Evolutionary conservation across 306 rosid species (phyloP), one percentile per base, ranked within the genome.

Genomic region (Cicer yamashitae): DNA sequence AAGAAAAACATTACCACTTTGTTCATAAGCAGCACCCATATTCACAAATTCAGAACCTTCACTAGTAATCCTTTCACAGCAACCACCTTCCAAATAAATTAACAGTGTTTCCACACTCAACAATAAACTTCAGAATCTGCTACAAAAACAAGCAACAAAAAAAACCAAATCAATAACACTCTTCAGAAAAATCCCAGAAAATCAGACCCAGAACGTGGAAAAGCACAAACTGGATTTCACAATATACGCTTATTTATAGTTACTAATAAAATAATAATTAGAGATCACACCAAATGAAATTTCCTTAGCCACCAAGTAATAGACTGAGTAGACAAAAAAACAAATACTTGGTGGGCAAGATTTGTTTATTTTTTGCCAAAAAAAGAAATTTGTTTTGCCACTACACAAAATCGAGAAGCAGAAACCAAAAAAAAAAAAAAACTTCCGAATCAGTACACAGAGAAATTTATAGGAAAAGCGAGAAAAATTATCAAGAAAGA

Each of bases 11-110:
- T 79, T 70, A 50, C 60, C 63, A 60, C 59, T 82, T 59, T 84
- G 88, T 60, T 80, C 81, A 82, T 77, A 74, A 54, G 70, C 84
- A 63, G 73, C 84, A 60, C 88, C 90, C 97, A 89, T 91, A 44
- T 69, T 25, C 37, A 18, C 22, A 17, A 10, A 57, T 10, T 74
- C 74, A 44, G 48, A 25, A 25, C n/a, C 14, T 61, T 34, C 39
- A 47, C 48, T 4, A 25, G 34, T 22, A 30, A 45, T 39, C 15
- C 20, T 37, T 6, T 14, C 65, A 58, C 15, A 25, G 34, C 34
- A 25, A 25, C 34, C 34, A 25, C 34, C 4, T 20, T 6, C 7
- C 66, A 65, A 71, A 5, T 61, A 37, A 18, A 38, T 60, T n/a
- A n/a, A 67, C 50, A 61, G 53, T 59, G 63, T 25, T 74, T 56